Percentiles rank a stretch among this genome's conserved stretches.
Conservation (phyloP, 345 rosid genomes). For the Eucalyptus cloeziana region DNA sequence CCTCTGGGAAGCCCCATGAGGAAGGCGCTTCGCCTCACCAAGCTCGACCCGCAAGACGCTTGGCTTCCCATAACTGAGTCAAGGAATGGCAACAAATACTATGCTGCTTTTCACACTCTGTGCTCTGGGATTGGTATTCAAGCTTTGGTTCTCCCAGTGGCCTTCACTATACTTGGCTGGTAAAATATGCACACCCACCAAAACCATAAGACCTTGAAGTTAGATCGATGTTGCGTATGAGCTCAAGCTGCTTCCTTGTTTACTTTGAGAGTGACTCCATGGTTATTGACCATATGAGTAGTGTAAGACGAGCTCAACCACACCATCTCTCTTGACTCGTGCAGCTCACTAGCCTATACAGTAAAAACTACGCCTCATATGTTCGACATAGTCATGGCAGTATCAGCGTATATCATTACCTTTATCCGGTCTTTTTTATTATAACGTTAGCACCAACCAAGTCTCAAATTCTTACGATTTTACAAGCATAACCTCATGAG, state of each 20-base stretch:
- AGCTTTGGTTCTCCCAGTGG: constrained; percentile 6
- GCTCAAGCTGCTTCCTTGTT: background rate
- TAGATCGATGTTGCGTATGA: background rate
- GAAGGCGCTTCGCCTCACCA: constrained; percentile 1
- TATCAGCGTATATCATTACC: background rate
- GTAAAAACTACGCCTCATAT: background rate
- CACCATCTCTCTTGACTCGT: background rate
- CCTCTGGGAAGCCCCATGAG: constrained; percentile 1
- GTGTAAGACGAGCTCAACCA: background rate
- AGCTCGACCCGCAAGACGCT: constrained; percentile 7
- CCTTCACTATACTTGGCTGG: constrained; percentile 14
- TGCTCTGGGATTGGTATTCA: constrained; percentile 16
- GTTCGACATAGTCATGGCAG: background rate
- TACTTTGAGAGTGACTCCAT: background rate
- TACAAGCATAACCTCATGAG: background rate
- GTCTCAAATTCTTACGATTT: background rate
- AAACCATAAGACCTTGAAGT: background rate
- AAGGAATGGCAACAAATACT: constrained; percentile 2
- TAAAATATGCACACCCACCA: background rate
- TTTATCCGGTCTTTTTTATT: background rate
- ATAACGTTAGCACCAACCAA: background rate
- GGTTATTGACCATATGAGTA: background rate
- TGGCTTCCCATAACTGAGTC: constrained; percentile 11
- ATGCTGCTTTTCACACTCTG: constrained; percentile 11
- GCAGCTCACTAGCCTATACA: background rate